phyloP scores from a whole-genome alignment of 805 yeast species.

The Candida chauliodis region DNA sequence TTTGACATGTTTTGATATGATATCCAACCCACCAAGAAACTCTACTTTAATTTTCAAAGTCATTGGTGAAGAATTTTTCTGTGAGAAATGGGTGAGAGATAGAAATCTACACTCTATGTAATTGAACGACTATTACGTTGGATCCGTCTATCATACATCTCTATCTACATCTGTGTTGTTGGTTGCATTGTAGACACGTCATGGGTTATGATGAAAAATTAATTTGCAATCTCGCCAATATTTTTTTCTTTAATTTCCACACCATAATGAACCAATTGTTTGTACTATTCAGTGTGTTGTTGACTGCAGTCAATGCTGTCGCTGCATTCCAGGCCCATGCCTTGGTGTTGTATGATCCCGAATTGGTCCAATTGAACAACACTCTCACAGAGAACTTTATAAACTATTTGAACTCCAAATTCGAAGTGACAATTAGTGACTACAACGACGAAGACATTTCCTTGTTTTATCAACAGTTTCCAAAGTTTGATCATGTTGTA shows the following conservation, averaged over 20 bases:
- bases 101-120: too few relatives aligned
- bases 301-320: conserved; percentile 11
- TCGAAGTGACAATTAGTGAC: conserved; percentile 17
- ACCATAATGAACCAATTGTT: too few relatives aligned
- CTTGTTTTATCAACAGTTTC: conserved; percentile 22
- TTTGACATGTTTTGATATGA: conserved; percentile 60
- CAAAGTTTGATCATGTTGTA: conserved; percentile 27
- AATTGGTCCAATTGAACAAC: conserved; percentile 17
- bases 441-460: conserved; percentile 21
- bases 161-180: too few relatives aligned
- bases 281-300: conserved; percentile 4
- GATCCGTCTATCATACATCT: too few relatives aligned
- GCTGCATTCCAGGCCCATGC: too few relatives aligned
- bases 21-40: conserved; percentile 78
- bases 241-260: conserved; percentile 2
- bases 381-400: conserved; percentile 15
- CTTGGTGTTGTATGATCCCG: conserved; percentile 34
- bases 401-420: conserved; percentile 17
- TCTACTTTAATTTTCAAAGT: conserved; percentile 38
- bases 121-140: too few relatives aligned
- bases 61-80: conserved; percentile 12
- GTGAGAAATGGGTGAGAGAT: too few relatives aligned
- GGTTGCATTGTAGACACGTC: too few relatives aligned
- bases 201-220: too few relatives aligned
- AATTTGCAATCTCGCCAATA: too few relatives aligned